Percentiles rank a stretch among this genome's conserved stretches.
Evolutionary conservation across 768 basidiomycete genomes (phyloP).

Genomic region (Rhizopogon vesiculosus): DNA sequence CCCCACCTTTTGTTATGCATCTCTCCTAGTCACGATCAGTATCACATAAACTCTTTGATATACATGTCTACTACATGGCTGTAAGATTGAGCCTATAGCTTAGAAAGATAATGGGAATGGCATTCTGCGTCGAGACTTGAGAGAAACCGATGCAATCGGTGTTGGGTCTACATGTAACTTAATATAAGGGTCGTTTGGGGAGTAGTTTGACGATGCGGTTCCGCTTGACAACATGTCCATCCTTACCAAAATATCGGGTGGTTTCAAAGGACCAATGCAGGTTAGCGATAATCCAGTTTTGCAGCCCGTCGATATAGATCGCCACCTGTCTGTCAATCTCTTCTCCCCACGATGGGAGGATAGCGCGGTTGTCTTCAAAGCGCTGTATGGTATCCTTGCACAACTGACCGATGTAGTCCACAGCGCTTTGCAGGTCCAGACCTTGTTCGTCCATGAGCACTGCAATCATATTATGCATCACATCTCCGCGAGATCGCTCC

Average conservation of each 20-base stretch:
- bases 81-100: no score
- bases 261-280: slow-evolving; percentile 73
- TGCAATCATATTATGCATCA: slow-evolving; percentile 66
- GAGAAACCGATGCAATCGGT: not conserved
- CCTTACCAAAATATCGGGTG: slow-evolving; percentile 61
- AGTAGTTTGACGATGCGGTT: slow-evolving; percentile 48
- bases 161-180: no score
- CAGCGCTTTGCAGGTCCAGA: slow-evolving; percentile 53
- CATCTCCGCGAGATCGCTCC: slow-evolving; percentile 62
- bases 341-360: slow-evolving; percentile 58
- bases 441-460: slow-evolving; percentile 62
- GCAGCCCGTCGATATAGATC: slow-evolving; percentile 55
- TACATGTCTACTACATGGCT: no score
- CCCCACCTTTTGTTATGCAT: no score
- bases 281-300: slow-evolving; percentile 69
- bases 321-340: slow-evolving; percentile 55
- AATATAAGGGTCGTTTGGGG: slow-evolving; percentile 27
- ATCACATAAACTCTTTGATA: no score
- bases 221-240: slow-evolving; percentile 54
- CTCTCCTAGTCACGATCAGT: no score
- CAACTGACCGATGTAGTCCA: slow-evolving; percentile 60
- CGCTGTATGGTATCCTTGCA: slow-evolving; percentile 52
- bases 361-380: slow-evolving; percentile 41
- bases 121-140: no score
- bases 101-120: no score